Conservation (phyloP, 768 basidiomycete genomes). For the Trichaptum fuscoviolaceum region DNA sequence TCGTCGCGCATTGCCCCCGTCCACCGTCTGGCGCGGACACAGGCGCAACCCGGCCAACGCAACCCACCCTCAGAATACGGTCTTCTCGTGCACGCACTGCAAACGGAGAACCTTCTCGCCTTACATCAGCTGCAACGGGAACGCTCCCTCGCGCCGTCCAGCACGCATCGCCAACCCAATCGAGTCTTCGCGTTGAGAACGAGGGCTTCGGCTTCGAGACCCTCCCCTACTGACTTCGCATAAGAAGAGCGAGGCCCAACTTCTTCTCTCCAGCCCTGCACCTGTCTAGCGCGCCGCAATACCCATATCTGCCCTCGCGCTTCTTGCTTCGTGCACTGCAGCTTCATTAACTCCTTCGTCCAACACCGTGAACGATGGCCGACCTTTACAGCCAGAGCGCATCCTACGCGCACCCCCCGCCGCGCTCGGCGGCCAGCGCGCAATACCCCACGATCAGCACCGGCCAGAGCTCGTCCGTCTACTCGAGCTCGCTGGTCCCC, state of each 20-base stretch:
- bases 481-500: slow-evolving; percentile 9
- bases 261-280: background rate
- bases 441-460: background rate
- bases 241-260: background rate
- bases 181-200: background rate
- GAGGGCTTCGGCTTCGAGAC: background rate
- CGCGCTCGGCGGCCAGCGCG: background rate
- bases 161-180: background rate
- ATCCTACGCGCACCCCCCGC: background rate
- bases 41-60: background rate
- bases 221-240: background rate
- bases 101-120: background rate
- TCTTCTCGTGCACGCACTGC: background rate
- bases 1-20: no score
- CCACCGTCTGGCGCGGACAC: background rate
- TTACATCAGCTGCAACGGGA: background rate
- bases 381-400: background rate
- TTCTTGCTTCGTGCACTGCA: background rate
- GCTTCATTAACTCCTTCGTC: background rate
- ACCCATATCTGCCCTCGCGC: background rate
- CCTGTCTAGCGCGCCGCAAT: background rate
- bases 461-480: slow-evolving; percentile 2
- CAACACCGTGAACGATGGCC: background rate
- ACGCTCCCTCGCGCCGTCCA: background rate
- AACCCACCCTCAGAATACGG: background rate